Conservation (phyloP, 345 rosid genomes). For the Luvunga scandens region DNA sequence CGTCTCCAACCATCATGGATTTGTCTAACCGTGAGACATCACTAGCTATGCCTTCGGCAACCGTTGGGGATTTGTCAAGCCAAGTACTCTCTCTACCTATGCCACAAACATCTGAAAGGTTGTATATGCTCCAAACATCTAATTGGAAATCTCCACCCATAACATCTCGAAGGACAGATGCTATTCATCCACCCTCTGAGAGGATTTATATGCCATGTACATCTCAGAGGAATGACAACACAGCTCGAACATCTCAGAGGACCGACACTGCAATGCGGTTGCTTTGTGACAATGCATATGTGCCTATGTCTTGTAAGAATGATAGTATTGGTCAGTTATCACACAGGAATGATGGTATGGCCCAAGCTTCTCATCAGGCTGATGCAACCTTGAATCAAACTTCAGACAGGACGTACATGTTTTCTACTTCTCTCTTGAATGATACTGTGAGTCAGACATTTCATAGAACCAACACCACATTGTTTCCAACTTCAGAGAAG, state of each 20-base stretch:
- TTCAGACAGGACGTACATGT: conserved; percentile 28
- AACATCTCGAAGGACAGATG: conserved; percentile 24
- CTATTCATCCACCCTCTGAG: conserved; percentile 19
- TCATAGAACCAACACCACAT: conserved; percentile 21
- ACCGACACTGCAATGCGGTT: conserved; percentile 18
- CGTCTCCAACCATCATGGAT: conserved; percentile 22
- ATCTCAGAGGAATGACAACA: conserved; percentile 18
- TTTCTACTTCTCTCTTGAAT: conserved; percentile 27
- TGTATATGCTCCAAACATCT: conserved; percentile 24
- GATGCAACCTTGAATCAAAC: conserved; percentile 14
- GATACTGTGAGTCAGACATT: conserved; percentile 24
- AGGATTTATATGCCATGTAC: conserved; percentile 18
- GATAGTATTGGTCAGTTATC: conserved; percentile 17
- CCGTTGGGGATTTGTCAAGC: conserved; percentile 17
- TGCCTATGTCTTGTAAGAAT: conserved; percentile 21
- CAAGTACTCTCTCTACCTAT: conserved; percentile 19
- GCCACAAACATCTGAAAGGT: conserved; percentile 22
- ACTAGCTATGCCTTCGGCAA: conserved; percentile 10
- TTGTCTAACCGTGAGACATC: conserved; percentile 14
- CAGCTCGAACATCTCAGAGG: conserved; percentile 17
- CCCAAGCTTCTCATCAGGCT: conserved; percentile 15
- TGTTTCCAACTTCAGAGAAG: conserved; percentile 32
- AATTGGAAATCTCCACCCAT: conserved; percentile 25
- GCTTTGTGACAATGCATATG: conserved; percentile 16
- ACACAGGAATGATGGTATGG: conserved; percentile 11